A percentile compares a stretch with the other conserved stretches of the same genome.
phyloP scores from a whole-genome alignment of 345 rosid species.

The Syzygium grande region DNA sequence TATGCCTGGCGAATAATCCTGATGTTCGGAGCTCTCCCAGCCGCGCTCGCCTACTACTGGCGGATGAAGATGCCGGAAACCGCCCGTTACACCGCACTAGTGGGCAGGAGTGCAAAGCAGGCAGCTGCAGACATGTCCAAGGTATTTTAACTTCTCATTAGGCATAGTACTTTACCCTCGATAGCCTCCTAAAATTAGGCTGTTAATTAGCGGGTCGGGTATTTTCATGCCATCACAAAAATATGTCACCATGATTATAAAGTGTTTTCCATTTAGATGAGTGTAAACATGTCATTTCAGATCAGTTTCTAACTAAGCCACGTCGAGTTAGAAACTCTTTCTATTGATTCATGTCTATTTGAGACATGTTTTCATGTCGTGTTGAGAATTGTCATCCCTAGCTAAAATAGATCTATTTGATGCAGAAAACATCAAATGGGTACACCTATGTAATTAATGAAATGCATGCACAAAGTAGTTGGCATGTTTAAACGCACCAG shows the following conservation, averaged over 20 bases:
- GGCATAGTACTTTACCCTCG: background rate
- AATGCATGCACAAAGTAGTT: background rate
- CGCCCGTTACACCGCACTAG: slow-evolving; percentile 68
- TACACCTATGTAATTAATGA: background rate
- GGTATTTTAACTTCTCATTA: background rate
- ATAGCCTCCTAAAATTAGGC: background rate
- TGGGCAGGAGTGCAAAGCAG: slow-evolving; percentile 50
- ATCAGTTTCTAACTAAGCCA: background rate
- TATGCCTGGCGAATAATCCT: slow-evolving; percentile 56
- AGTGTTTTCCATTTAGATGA: background rate
- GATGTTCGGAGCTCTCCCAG: slow-evolving; percentile 71
- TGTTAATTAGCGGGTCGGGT: background rate
- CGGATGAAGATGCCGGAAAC: slow-evolving; percentile 81
- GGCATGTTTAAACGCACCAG: background rate
- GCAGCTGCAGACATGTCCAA: slow-evolving; percentile 69
- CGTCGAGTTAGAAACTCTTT: background rate
- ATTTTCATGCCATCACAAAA: background rate
- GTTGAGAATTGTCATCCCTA: background rate
- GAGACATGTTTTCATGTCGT: background rate
- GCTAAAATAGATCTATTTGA: background rate
- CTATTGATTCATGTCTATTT: background rate
- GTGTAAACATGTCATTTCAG: background rate
- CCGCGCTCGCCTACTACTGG: slow-evolving; percentile 59
- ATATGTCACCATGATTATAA: background rate
- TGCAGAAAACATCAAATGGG: background rate